Conservation (phyloP, 306 rosid genomes). For the Malus asiatica region DNA sequence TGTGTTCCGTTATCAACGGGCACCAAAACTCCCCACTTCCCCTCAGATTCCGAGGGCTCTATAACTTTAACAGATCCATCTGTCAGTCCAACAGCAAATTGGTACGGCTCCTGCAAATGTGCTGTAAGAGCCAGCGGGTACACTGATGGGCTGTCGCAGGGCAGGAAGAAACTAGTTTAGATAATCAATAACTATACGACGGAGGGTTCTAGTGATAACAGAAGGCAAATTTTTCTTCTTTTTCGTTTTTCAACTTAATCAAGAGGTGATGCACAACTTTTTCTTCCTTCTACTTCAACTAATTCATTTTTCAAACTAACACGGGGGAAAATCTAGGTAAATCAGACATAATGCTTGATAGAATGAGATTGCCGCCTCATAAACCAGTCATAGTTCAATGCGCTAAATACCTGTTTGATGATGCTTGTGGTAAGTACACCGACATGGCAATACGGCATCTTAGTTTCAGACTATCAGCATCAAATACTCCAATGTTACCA, state of each 20-base stretch:
- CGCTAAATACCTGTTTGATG: conserved; percentile 11
- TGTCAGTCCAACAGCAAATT: conserved; percentile 54
- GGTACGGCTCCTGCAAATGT: conserved; percentile 54
- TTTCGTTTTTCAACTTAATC: neutral
- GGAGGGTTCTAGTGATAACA: neutral
- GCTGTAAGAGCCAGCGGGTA: conserved; percentile 53
- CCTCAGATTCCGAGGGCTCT: conserved; percentile 56
- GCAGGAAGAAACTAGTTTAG: neutral
- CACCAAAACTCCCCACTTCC: conserved; percentile 52
- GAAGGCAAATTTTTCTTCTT: neutral
- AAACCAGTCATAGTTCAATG: neutral
- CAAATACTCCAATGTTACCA: conserved; percentile 60
- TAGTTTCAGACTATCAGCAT: conserved; percentile 58
- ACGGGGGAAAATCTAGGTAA: neutral
- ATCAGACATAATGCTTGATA: neutral
- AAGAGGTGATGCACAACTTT: neutral
- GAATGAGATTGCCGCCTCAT: neutral
- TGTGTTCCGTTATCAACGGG: conserved; percentile 46
- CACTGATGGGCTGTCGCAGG: conserved; percentile 39
- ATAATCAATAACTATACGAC: neutral
- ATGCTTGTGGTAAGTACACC: conserved; percentile 42
- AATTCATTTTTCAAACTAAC: neutral
- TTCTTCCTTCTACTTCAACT: neutral
- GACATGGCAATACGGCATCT: conserved; percentile 61
- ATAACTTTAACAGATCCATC: conserved; percentile 66